Percentiles rank a stretch among this genome's conserved stretches.
phyloP scores from a whole-genome alignment of 176 grass and related monocot genomes.

The Ananas comosus region DNA sequence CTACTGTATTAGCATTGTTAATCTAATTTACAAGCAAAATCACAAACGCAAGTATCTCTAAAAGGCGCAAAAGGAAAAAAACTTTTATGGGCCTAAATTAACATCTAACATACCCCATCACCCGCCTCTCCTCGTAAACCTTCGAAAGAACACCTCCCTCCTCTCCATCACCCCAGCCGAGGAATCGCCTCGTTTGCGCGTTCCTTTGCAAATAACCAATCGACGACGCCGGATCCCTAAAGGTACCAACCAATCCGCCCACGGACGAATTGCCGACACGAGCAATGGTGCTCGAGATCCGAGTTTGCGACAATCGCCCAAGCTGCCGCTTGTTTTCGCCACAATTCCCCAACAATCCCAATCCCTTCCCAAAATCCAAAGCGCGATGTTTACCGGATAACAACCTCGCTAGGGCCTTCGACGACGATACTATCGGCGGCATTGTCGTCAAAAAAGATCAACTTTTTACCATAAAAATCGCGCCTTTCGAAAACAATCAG shows the following conservation, averaged over 20 bases:
- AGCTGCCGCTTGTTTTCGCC: constrained; percentile 18
- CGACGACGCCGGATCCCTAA: neutral
- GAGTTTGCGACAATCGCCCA: constrained; percentile 44
- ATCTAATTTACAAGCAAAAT: neutral
- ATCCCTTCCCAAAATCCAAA: constrained; percentile 33
- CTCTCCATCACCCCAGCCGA: constrained; percentile 80
- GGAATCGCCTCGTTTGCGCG: constrained; percentile 59
- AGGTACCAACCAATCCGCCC: constrained; percentile 18
- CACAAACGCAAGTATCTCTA: neutral
- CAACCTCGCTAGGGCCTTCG: constrained; percentile 21
- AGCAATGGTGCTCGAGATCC: constrained; percentile 33
- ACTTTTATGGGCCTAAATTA: neutral
- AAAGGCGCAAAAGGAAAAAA: neutral
- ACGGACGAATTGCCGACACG: constrained; percentile 23
- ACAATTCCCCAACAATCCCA: constrained; percentile 30
- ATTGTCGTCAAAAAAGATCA: constrained; percentile 16
- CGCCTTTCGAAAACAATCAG: neutral
- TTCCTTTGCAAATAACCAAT: constrained; percentile 15
- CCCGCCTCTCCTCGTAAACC: constrained; percentile 68
- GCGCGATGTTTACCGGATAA: constrained; percentile 25
- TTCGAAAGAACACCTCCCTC: constrained; percentile 82
- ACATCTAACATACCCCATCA: constrained; percentile 52
- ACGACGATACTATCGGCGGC: constrained; percentile 39
- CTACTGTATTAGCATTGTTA: neutral
- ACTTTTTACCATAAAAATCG: constrained; percentile 5